Base-by-base conservation (phyloP, 176 grass and related monocot species). In the Oryza coarctata region DNA sequence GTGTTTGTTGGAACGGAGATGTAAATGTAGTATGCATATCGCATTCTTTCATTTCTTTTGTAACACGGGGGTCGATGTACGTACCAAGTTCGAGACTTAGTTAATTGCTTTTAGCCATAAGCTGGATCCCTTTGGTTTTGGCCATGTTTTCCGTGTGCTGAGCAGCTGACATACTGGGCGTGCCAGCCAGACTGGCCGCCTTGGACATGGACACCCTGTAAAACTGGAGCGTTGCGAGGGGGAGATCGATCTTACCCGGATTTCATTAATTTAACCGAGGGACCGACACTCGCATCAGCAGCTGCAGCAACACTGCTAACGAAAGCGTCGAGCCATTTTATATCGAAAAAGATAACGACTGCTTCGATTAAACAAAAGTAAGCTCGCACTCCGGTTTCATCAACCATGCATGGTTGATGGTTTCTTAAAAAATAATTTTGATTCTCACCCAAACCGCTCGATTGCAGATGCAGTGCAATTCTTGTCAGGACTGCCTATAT, bases 31-130 rank as follows among this genome's bases (percentile, higher is more conserved):
- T 17, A 69, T 36, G 82, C 52, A 40, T 71, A 55, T 85, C 65
- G 50, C 30, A 85, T 89, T 89, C 82, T 85, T 89, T 89, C 11
- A 81, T 89, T 76, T 81, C 6, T 80, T 79, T 73, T 73, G 86
- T 34, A 68, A 61, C 78, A 26, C 74, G 70, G 66, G 38, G 3
- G 6, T 20, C 39, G 0, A 33, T 77, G 80, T 78, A 71, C 66
- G 41, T 60, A 36, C 31, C 13, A 64, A 71, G 52, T 72, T 78
- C 23, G 27, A 30, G 44, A 62, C 65, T 55, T n/a, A 79, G 62
- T 18, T 22, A 68, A 62, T 44, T 38, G 50, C 6, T 43, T 41
- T 73, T 63, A 65, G 63, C 17, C 47, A 3, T 41, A 4, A 34
- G 25, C 3, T 17, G 22, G 22, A 40, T 26, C 2, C 14, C 17